phyloP scores from a whole-genome alignment of 2,329 filamentous ascomycete genomes.

The Fusarium udum region DNA sequence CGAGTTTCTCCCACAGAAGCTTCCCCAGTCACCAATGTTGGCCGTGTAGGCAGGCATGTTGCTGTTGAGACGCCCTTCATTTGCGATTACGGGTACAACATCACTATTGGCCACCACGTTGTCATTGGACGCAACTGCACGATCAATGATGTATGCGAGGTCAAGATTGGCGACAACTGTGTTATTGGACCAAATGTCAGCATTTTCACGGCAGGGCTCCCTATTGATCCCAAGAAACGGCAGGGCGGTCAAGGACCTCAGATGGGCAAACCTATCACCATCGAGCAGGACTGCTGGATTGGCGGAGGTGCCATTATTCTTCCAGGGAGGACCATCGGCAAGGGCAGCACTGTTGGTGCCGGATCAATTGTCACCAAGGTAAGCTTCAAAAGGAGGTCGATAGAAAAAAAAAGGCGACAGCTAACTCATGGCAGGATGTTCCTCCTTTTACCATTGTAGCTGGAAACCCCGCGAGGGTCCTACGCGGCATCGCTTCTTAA shows the following conservation, averaged over 20 bases:
- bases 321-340: slow-evolving; percentile 81
- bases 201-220: slow-evolving; percentile 79
- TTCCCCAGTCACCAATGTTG: slow-evolving; percentile 63
- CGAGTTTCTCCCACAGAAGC: slow-evolving; percentile 65
- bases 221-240: slow-evolving; percentile 76
- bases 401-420: neutral
- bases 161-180: slow-evolving; percentile 81
- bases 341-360: slow-evolving; percentile 81
- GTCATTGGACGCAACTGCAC: slow-evolving; percentile 84
- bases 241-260: slow-evolving; percentile 79
- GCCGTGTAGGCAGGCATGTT: slow-evolving; percentile 76
- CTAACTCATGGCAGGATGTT: slow-evolving; percentile 60
- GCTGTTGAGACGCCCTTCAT: slow-evolving; percentile 88
- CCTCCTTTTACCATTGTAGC: slow-evolving; percentile 74
- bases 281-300: slow-evolving; percentile 88
- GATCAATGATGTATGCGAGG: slow-evolving; percentile 85
- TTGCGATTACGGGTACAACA: slow-evolving; percentile 97
- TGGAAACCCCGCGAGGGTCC: slow-evolving; percentile 73
- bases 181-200: slow-evolving; percentile 86
- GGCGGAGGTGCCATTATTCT: slow-evolving; percentile 81
- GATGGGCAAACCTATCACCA: slow-evolving; percentile 75
- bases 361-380: slow-evolving; percentile 86
- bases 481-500: slow-evolving; percentile 52
- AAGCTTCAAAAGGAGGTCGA: slow-evolving; percentile 38
- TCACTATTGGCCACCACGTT: slow-evolving; percentile 85